Evolutionary conservation across 805 yeast genomes (phyloP).

Genomic region (Metschnikowia borealis): DNA sequence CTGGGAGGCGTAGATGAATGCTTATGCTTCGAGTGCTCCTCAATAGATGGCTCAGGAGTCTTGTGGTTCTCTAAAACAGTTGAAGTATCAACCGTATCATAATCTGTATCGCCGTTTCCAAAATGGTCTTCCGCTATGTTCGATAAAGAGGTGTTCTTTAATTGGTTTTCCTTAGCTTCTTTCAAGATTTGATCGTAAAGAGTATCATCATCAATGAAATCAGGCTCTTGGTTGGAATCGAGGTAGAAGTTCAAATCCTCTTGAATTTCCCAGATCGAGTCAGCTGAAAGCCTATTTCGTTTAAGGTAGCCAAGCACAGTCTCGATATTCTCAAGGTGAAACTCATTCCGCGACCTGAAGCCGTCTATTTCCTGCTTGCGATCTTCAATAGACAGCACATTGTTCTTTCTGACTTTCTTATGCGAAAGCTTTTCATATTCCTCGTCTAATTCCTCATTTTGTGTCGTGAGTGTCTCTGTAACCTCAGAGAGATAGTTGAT

Average conservation of each 20-base stretch:
- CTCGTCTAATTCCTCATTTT: conserved; percentile 33
- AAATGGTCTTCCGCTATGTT: conserved; percentile 5
- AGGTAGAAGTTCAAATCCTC: conserved; percentile 38
- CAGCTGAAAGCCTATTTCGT: conserved; percentile 15
- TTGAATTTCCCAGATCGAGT: conserved; percentile 27
- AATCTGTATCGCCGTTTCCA: not conserved
- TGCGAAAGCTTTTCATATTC: conserved; percentile 39
- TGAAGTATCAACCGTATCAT: not conserved
- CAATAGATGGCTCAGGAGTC: conserved; percentile 2
- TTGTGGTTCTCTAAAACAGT: conserved; percentile 1
- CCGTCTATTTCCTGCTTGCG: conserved; percentile 39
- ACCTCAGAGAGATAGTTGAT: conserved; percentile 30
- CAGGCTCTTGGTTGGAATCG: conserved; percentile 37
- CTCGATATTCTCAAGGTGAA: conserved; percentile 36
- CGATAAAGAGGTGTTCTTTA: conserved; percentile 9
- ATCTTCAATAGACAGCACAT: conserved; percentile 32
- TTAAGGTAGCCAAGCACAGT: conserved; percentile 29
- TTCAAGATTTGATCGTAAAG: conserved; percentile 41
- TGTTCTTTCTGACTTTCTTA: conserved; percentile 38
- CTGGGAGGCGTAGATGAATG: not conserved
- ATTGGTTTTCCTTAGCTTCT: conserved; percentile 18
- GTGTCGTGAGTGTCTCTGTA: conserved; percentile 30
- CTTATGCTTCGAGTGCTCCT: not conserved
- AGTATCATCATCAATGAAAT: conserved; percentile 34
- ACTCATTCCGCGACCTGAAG: conserved; percentile 29